These are phyloP conservation scores for Cicer cuneatum DNA, from an alignment of 306 rosid species.

Conservation along the genomic window DNA sequence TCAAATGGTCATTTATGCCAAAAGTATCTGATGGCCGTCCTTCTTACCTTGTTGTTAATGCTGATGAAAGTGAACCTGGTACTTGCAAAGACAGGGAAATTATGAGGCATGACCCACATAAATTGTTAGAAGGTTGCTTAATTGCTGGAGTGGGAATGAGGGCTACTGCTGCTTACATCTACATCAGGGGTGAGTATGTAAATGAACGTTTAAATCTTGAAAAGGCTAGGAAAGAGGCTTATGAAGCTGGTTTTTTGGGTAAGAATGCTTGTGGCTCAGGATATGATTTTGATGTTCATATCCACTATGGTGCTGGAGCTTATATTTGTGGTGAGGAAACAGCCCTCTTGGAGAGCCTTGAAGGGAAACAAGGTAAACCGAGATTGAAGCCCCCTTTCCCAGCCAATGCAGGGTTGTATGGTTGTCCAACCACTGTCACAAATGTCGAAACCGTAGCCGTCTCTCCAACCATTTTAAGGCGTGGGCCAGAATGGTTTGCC, in stretches of 20 bases:
- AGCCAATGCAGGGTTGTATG: conserved; percentile 96
- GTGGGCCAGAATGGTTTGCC: conserved; percentile 99
- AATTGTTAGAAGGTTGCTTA: conserved; percentile 90
- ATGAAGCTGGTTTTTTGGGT: conserved; percentile 87
- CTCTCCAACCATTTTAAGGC: conserved; percentile 95
- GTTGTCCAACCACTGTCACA: conserved; percentile 97
- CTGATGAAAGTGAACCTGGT: conserved; percentile 99
- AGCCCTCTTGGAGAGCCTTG: conserved; percentile 96
- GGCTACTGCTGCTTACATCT: conserved; percentile 96
- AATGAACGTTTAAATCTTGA: conserved; percentile 86
- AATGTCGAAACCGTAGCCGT: conserved; percentile 99
- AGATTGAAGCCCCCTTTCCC: conserved; percentile 99
- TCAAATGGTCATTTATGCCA: conserved; percentile 99
- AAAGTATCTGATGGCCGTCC: conserved; percentile 99
- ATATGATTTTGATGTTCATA: conserved; percentile 94
- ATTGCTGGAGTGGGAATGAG: conserved; percentile 99
- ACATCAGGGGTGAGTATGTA: conserved; percentile 96
- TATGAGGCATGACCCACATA: conserved; percentile 97
- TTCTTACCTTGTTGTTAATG: conserved; percentile 96
- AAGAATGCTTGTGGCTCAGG: conserved; percentile 99
- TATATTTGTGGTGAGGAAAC: conserved; percentile 99
- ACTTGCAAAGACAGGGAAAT: conserved; percentile 98
- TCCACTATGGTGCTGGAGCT: conserved; percentile 98
- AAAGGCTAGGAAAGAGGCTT: conserved; percentile 90
- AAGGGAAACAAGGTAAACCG: conserved; percentile 99